phyloP scores from a whole-genome alignment of 306 rosid genomes.

The Trifolium repens region DNA sequence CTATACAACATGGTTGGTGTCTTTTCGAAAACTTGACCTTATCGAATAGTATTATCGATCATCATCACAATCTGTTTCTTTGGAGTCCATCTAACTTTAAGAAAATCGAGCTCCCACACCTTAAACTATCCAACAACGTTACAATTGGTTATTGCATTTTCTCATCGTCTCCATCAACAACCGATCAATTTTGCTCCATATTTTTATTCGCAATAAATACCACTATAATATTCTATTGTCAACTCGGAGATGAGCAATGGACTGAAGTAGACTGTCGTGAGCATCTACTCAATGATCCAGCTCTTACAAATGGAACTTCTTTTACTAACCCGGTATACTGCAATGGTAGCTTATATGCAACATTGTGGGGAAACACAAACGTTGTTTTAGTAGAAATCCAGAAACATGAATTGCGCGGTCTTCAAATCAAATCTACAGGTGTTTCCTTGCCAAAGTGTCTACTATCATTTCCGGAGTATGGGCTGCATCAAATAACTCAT shows the following conservation, averaged over 20 bases:
- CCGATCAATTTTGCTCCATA: background rate
- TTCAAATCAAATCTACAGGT: background rate
- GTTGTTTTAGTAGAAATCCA: background rate
- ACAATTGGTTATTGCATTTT: too few species aligned
- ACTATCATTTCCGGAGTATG: background rate
- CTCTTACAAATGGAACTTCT: background rate
- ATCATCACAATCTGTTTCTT: too few species aligned
- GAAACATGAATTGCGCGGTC: background rate
- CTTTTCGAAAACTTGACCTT: too few species aligned
- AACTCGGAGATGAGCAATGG: slow-evolving; percentile 15
- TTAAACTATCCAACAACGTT: too few species aligned
- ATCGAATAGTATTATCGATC: too few species aligned
- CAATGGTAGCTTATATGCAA: slow-evolving; percentile 7
- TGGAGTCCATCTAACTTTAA: too few species aligned
- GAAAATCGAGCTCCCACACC: too few species aligned
- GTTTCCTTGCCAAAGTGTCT: background rate
- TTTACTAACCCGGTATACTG: background rate
- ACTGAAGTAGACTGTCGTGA: background rate
- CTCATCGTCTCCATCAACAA: too few species aligned
- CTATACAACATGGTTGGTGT: slow-evolving; percentile 11
- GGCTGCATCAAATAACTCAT: background rate
- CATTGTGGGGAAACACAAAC: too few species aligned
- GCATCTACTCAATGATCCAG: background rate
- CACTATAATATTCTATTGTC: background rate
- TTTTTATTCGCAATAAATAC: background rate